phyloP scores from a whole-genome alignment of 257 asterid genomes.

The Euphrasia confusa region DNA sequence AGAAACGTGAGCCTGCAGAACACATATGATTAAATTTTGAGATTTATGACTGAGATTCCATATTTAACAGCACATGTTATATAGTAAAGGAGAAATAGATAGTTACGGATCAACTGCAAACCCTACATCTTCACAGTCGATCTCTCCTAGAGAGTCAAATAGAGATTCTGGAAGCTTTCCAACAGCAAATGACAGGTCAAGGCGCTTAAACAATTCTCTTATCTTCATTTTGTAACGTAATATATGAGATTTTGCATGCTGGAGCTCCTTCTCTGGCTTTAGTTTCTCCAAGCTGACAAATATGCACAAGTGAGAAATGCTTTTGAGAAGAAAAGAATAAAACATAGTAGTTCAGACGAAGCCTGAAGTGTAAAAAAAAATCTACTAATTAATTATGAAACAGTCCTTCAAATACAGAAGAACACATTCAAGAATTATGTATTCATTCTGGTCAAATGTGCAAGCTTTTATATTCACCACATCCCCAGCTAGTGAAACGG shows the following conservation, averaged over 20 bases:
- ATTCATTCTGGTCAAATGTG: constrained; percentile 6
- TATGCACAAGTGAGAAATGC: constrained; percentile 15
- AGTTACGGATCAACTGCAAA: constrained; percentile 21
- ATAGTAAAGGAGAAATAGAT: constrained; percentile 16
- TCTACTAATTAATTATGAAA: neutral
- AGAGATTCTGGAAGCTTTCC: constrained; percentile 84
- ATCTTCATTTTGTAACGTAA: constrained; percentile 72
- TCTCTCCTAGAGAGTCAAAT: constrained; percentile 77
- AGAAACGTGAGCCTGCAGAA: constrained; percentile 9
- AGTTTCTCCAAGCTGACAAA: constrained; percentile 80
- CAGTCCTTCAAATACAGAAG: neutral
- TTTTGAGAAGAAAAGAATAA: neutral
- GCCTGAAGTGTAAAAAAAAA: neutral
- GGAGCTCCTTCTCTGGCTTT: constrained; percentile 98
- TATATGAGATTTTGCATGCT: constrained; percentile 79
- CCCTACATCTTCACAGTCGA: constrained; percentile 94
- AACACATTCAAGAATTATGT: constrained; percentile 7
- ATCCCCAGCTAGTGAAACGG: neutral
- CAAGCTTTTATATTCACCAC: neutral
- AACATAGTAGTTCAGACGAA: constrained; percentile 3
- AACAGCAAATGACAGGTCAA: constrained; percentile 55
- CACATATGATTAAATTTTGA: constrained; percentile 4
- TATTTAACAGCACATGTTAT: constrained; percentile 19
- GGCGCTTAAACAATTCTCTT: constrained; percentile 70
- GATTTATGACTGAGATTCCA: constrained; percentile 12